Evolutionary conservation across 1,284 basidiomycete species (phyloP), one percentile per base, ranked within the genome.

Genomic region (Tremellales sp.): DNA sequence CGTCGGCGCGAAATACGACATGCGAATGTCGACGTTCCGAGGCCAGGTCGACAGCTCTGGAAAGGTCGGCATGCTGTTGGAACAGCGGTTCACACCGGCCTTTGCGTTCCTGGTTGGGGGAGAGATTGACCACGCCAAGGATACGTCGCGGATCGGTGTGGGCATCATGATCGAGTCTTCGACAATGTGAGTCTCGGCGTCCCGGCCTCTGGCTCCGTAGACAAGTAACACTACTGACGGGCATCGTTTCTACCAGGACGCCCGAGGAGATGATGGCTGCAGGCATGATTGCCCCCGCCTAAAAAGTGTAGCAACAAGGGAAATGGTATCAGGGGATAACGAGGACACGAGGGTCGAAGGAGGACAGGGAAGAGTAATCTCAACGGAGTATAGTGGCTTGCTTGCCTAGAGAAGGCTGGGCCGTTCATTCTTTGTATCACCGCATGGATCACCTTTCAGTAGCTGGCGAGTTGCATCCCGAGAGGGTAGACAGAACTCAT

Each of bases 101-200:
- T 97, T 99, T 66, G 84, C 89, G 4, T 93, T 99, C 79, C 76
- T 94, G 59, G 84, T 99, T 53, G 83, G 88, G 14, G 94, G 95
- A 13, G 94, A 98, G 79, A 92, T 99, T 58, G 95, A 98, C 72
- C 94, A 98, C 79, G 85, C 90, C 77, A 95, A 94, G 89, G 91
- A 89, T 74, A 78, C 88, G 33, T 86, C 88, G 45, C 93, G 93
- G 75, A 86, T 97, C 54, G 94, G 94, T 53, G 83, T 97, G 13
- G 93, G 92, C 73, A 87, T 97, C 70, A 90, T 91, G 86, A 87
- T 97, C 60, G 93, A 97, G 79, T 70, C 68, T 19, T 63, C 63
- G 12, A 62, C 67, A 35, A 71, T 72, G 62, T 56, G 31, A 50
- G 54, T 49, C 16, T 36, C 22, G 34, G n/a, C n/a, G n/a, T n/a